Percentiles rank a stretch among this genome's conserved stretches.
Conservation (phyloP, 2,329 filamentous ascomycete genomes). For the Hymenoscyphus infarciens region DNA sequence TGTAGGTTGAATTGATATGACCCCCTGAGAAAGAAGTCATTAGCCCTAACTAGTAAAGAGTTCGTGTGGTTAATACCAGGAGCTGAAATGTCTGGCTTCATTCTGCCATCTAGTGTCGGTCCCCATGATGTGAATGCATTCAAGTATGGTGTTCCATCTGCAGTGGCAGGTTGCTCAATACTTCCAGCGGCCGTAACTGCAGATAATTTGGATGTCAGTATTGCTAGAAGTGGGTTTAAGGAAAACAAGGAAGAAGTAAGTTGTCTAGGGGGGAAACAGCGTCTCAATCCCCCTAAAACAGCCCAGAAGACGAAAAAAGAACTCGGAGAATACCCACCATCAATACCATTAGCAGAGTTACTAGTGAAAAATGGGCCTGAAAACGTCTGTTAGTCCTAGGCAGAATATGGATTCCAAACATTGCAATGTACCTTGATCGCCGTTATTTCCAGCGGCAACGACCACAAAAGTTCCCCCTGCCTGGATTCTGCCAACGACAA, state of each 20-base stretch:
- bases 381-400: conserved; percentile 2
- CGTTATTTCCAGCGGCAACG: conserved; percentile 20
- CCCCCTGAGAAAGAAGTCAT: conserved; percentile 20
- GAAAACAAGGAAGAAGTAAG: neutral
- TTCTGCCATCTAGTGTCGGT: conserved; percentile 15
- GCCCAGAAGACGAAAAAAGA: too few species aligned
- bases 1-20: conserved; percentile 36
- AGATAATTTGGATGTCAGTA: too few species aligned
- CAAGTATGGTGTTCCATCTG: too few species aligned
- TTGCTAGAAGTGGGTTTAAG: too few species aligned
- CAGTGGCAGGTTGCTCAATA: too few species aligned
- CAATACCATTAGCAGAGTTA: conserved; percentile 20
- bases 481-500: conserved; percentile 10
- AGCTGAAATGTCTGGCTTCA: conserved; percentile 29
- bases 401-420: too few species aligned
- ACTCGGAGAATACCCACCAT: conserved; percentile 9
- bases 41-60: too few species aligned
- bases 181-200: too few species aligned
- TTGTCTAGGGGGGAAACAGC: too few species aligned
- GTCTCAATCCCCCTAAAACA: too few species aligned
- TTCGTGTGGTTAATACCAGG: conserved; percentile 33
- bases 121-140: conserved; percentile 19
- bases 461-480: conserved; percentile 13
- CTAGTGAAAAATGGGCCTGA: conserved; percentile 7
- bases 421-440: neutral